Conservation (phyloP, 1,139 yeast species). For the Nematodospora anomalae region DNA sequence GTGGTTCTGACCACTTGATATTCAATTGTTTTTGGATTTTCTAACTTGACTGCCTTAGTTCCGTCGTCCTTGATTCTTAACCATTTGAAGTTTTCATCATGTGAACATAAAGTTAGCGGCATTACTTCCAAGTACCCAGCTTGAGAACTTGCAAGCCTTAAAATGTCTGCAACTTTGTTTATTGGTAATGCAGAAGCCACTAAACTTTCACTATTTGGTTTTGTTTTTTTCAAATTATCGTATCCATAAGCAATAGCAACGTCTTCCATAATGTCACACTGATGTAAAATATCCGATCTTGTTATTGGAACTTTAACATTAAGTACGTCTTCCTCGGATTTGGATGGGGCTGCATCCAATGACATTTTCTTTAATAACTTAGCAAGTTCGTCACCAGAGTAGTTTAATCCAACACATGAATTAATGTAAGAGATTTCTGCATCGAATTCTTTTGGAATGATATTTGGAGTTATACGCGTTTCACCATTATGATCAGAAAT, state of each 20-base stretch:
- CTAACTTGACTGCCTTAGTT: conserved; percentile 79
- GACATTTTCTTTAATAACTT: conserved; percentile 79
- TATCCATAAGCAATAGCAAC: conserved; percentile 97
- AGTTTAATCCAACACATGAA: conserved; percentile 82
- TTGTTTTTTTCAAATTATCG: conserved; percentile 80
- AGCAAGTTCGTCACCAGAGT: conserved; percentile 67
- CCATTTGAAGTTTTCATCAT: conserved; percentile 92
- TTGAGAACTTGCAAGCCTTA: conserved; percentile 89
- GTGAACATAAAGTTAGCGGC: conserved; percentile 94
- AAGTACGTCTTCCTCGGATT: conserved; percentile 49
- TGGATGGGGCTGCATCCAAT: conserved; percentile 59
- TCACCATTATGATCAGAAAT: conserved; percentile 81
- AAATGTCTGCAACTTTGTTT: conserved; percentile 86
- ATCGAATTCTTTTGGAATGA: conserved; percentile 63
- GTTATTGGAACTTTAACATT: conserved; percentile 86
- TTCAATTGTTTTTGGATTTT: conserved; percentile 94
- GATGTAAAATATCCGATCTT: conserved; percentile 93
- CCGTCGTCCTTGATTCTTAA: conserved; percentile 75
- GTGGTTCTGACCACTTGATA: conserved; percentile 98
- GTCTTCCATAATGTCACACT: conserved; percentile 98
- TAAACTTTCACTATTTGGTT: conserved; percentile 76
- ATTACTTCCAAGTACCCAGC: conserved; percentile 95
- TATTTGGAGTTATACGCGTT: conserved; percentile 74
- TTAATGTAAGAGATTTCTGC: conserved; percentile 88
- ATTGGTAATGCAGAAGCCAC: conserved; percentile 88